Evolutionary conservation across 441 rosid species (phyloP).

Genomic region (Capsella rubella): DNA sequence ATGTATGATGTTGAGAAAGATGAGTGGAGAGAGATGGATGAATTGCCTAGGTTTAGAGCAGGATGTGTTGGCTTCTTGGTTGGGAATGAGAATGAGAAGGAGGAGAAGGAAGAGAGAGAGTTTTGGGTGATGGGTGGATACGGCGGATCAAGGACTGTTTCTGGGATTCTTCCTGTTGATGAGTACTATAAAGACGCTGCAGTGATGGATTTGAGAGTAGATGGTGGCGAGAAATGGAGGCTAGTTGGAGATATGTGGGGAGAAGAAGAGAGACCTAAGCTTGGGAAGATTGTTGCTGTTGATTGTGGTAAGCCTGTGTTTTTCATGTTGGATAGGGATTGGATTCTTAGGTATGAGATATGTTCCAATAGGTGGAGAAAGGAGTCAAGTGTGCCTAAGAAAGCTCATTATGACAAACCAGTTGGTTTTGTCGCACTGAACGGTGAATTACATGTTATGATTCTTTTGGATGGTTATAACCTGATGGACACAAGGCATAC

Average conservation of each 20-base stretch:
- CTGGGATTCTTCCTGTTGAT: slow-evolving; percentile 83
- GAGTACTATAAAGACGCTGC: slow-evolving; percentile 80
- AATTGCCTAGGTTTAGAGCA: slow-evolving; percentile 80
- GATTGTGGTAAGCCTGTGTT: slow-evolving; percentile 54
- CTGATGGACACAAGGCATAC: slow-evolving; percentile 54
- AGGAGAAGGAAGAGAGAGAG: slow-evolving; percentile 54
- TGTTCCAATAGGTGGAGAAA: slow-evolving; percentile 62
- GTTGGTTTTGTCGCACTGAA: slow-evolving; percentile 69
- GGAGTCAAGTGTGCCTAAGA: slow-evolving; percentile 72
- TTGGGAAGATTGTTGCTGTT: slow-evolving; percentile 78
- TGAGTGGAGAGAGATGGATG: slow-evolving; percentile 74
- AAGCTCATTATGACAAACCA: slow-evolving; percentile 49
- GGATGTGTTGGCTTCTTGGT: slow-evolving; percentile 82
- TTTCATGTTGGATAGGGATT: slow-evolving; percentile 76
- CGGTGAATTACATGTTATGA: slow-evolving; percentile 75
- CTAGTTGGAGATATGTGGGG: slow-evolving; percentile 85
- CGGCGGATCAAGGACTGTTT: slow-evolving; percentile 73
- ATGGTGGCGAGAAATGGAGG: slow-evolving; percentile 64
- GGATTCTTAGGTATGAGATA: slow-evolving; percentile 77
- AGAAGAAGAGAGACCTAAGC: slow-evolving; percentile 61
- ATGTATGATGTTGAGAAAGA: slow-evolving; percentile 68
- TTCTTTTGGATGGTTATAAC: slow-evolving; percentile 54
- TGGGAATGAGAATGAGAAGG: slow-evolving; percentile 22
- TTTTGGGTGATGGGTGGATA: slow-evolving; percentile 99
- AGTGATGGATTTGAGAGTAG: slow-evolving; percentile 65